A percentile compares a stretch with the other conserved stretches of the same genome.
These are phyloP conservation scores for Aspergillus carbonarius DNA, from an alignment of 2,329 filamentous ascomycete species.

Conservation along the genomic window DNA sequence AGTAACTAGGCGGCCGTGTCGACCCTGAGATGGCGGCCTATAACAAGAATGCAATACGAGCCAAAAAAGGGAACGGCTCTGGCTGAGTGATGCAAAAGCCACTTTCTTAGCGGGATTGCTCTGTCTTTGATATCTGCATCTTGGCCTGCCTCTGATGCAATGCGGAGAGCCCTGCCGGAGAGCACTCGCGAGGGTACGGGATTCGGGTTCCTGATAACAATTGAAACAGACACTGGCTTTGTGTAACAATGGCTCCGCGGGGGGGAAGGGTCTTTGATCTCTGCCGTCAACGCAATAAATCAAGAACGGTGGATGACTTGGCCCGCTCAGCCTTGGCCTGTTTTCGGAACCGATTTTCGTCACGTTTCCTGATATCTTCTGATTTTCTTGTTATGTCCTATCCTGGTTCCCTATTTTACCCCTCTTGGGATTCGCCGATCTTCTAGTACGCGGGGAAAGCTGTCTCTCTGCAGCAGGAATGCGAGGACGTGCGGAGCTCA, in stretches of 20 bases:
- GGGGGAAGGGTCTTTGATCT: conserved; percentile 8
- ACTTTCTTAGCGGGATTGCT: conserved; percentile 42
- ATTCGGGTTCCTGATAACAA: conserved; percentile 26
- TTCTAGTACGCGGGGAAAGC: conserved; percentile 36
- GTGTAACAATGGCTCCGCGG: conserved; percentile 23
- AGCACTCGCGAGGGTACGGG: conserved; percentile 34
- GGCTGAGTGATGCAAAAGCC: conserved; percentile 36
- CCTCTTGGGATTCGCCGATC: conserved; percentile 32
- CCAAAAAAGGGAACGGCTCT: conserved; percentile 29
- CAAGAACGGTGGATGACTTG: conserved; percentile 15
- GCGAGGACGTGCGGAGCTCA: conserved; percentile 26
- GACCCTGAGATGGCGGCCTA: conserved; percentile 25
- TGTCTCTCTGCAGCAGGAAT: conserved; percentile 30
- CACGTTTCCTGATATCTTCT: conserved; percentile 16
- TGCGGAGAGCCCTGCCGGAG: conserved; percentile 44
- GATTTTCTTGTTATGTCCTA: conserved; percentile 22
- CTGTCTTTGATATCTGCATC: conserved; percentile 45
- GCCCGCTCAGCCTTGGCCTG: conserved; percentile 6
- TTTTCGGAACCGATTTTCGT: conserved; percentile 16
- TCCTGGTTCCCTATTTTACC: conserved; percentile 21
- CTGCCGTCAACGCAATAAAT: conserved; percentile 12
- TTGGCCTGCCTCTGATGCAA: conserved; percentile 42
- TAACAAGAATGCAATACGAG: conserved; percentile 33
- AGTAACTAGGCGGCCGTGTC: conserved; percentile 29
- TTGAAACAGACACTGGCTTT: conserved; percentile 19